These are phyloP conservation scores for Xylaria sp. DNA, from an alignment of 2,329 filamentous ascomycete genomes.

Conservation along the genomic window DNA sequence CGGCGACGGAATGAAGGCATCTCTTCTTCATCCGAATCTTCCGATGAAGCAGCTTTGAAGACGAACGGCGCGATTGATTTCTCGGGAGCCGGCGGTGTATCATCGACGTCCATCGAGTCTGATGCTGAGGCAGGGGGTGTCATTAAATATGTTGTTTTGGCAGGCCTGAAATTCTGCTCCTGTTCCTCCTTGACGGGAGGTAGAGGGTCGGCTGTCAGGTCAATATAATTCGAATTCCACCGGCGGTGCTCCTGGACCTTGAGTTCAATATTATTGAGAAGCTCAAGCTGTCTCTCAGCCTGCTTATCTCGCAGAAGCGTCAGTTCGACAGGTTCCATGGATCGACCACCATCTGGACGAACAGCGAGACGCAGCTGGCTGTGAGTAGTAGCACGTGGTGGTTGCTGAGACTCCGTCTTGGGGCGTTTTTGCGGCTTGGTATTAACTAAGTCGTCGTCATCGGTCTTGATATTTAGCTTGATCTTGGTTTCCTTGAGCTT, in stretches of 20 bases:
- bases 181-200: constrained; percentile 77
- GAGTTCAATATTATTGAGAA: constrained; percentile 83
- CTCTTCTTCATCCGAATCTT: constrained; percentile 53
- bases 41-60: constrained; percentile 57
- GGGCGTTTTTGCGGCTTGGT: constrained; percentile 79
- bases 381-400: constrained; percentile 66
- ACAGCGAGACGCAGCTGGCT: constrained; percentile 75
- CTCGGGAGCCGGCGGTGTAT: constrained; percentile 49
- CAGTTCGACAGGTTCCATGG: constrained; percentile 78
- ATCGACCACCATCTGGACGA: constrained; percentile 74
- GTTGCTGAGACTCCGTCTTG: constrained; percentile 70
- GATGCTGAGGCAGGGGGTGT: constrained; percentile 69
- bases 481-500: constrained; percentile 89
- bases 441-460: constrained; percentile 93
- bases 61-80: constrained; percentile 52
- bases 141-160: constrained; percentile 76
- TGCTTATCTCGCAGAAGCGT: constrained; percentile 79
- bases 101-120: constrained; percentile 67
- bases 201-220: constrained; percentile 86
- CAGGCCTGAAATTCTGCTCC: constrained; percentile 74
- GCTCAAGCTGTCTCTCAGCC: constrained; percentile 82
- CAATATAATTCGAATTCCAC: constrained; percentile 91
- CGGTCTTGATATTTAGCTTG: constrained; percentile 86
- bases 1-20: constrained; percentile 81
- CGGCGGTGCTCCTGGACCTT: constrained; percentile 88